Evolutionary conservation across 2,329 filamentous ascomycete species (phyloP), one percentile per base, ranked within the genome.

Genomic region (Apiospora saccharicola): DNA sequence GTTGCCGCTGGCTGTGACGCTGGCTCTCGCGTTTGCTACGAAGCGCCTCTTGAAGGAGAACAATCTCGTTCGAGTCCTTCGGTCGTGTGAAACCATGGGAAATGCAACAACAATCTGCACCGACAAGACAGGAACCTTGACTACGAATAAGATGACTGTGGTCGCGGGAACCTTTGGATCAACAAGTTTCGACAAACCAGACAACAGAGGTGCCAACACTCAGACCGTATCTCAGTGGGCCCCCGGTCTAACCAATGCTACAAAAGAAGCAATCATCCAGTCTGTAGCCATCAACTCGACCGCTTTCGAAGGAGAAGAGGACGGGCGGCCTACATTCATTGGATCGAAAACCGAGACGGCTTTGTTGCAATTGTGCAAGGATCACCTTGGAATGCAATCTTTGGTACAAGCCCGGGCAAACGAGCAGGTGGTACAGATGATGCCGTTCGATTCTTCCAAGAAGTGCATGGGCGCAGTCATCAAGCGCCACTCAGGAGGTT

Each of bases 41-140:
- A 92, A 89, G 57, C 86, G 89, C 47, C 91, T 93, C 87, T 81
- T 92, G 57, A 92, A 91, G 77, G 90, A 92, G 80, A 92, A 92
- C 82, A 93, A 92, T 74, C 82, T 93, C 43, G 91, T 93, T n/a
- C 89, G 91, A 72, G 85, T 91, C 46, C 84, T 93, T 41, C 87
- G 90, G 72, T 91, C 91, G 72, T 92, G 90, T 78, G 91, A 93
- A 80, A 92, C 90, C 3, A 92, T 93, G 90, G 91, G 91, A 6
- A 93, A 93, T 76, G 90, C 90, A 41, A 92, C 90, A 1, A 92
- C 93, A 0, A 92, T 96, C 47, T 96, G 93, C 81, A 95, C 93
- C 4, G 93, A 94, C 80, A 94, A 94, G 82, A 94, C 92, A 1
- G 92, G 92, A 69, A 94, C 92, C 6, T 82, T 94, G 24, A 94